Percentiles rank a stretch among this genome's conserved stretches.
phyloP scores from a whole-genome alignment of 129 eudicot species.

The Mikania micrantha region DNA sequence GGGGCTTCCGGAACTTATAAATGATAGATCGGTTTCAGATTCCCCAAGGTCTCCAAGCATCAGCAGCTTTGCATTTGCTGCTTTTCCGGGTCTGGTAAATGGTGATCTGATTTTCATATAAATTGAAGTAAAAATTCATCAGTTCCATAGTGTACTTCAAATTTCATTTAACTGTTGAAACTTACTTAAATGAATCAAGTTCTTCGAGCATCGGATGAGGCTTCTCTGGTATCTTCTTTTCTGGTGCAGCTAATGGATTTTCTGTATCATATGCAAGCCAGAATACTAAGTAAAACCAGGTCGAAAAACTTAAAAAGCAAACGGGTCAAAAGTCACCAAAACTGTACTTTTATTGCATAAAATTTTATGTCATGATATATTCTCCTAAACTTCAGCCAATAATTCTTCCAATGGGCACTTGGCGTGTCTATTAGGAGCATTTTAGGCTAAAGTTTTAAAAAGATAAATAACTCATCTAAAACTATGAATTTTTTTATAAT shows the following conservation, averaged over 20 bases:
- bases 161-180: not conserved
- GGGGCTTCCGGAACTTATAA: constrained; percentile 39
- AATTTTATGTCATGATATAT: not conserved
- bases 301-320: not conserved
- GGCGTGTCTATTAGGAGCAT: not conserved
- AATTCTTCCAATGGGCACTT: not conserved
- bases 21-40: constrained; percentile 45
- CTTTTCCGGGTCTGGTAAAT: constrained; percentile 30
- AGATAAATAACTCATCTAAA: not conserved
- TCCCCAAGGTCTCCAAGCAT: constrained; percentile 32
- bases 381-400: not conserved
- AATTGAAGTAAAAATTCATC: not conserved
- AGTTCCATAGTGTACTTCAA: not conserved
- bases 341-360: not conserved
- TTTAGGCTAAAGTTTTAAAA: not conserved
- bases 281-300: not conserved
- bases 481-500: no score
- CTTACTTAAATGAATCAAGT: constrained; percentile 18
- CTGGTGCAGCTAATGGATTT: constrained; percentile 2
- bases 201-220: constrained; percentile 9
- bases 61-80: constrained; percentile 28
- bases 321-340: not conserved
- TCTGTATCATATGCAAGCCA: not conserved
- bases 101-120: constrained; percentile 27
- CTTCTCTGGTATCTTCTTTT: constrained; percentile 11